Evolutionary conservation across 2,329 filamentous ascomycete species (phyloP), one percentile per base, ranked within the genome.

Genomic region (Pseudogymnoascus sp.): DNA sequence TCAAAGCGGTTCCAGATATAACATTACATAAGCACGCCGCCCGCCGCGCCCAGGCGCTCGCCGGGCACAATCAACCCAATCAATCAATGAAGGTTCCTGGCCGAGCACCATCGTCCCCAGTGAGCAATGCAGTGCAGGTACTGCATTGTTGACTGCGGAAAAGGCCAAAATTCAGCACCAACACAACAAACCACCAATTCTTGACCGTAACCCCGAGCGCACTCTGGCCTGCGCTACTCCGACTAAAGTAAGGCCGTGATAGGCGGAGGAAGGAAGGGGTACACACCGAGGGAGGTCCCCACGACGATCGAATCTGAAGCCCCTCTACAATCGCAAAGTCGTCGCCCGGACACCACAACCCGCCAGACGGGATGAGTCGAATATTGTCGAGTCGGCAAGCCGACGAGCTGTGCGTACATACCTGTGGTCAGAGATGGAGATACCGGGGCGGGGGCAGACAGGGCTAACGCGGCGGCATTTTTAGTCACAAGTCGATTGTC

Each of bases 401-500:
- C 66, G 90, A 92, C 77, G 89, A 92, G 81, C 86, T 93, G 89
- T 91, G 81, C 75, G 88, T 83, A 66, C 62, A 63, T 59, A 60
- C 58, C 18, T 55, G 52, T 55, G 25, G 52, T 43, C 45, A 63
- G 49, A 43, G 61, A 49, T 33, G 14, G 49, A 55, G 28, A 33
- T 33, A 33, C n/a, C n/a, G 49, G 25, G 49, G 49, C 49, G 49
- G 28, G 49, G 49, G 6, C 23, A 18, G 63, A 18, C 49, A 18
- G 63, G 61, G 66, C 70, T 21, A 40, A 18, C 21, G 35, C 38
- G 11, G 14, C 31, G 16, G 16, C 45, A 38, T 9, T 65, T 67
- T 31, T 77, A 93, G 90, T 72, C 90, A 96, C 81, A 95, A 95
- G 79, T 89, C 91, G 67, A 90, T 96, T 70, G 87, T 96, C 72